Base-by-base conservation (phyloP, 371 early-diverging fungal species). In the Zychaea mexicana region DNA sequence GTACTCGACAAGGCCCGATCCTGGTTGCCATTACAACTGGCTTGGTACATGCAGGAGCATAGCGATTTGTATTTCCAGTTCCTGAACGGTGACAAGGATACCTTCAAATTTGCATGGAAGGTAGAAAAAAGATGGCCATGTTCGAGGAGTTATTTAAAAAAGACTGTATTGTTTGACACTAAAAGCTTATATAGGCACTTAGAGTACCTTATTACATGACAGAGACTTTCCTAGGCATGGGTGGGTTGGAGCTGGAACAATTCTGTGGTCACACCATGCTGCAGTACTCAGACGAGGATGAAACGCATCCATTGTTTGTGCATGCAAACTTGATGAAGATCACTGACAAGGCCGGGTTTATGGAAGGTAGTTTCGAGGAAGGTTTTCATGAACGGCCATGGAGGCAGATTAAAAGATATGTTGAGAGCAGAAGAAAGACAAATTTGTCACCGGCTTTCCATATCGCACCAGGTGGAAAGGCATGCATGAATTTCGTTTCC, bases 251-350 rank as follows among this genome's bases (percentile, higher is more conserved):
- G 66, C 61, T 61, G 10, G 67, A 57, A 1, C 65, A 76, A 1
- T 81, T 73, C 46, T 81, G 81, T 52, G 81, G 81, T 1, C 81
- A 81, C 32, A 72, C 81, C 0, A 81, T 81, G 78, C 52, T 81
- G 17, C 81, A 81, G 52, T 81, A 76, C 47, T 52, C 53, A n/a
- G 63, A 70, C 17, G 36, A 55, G 3, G 52, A 63, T 19, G 58
- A 66, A 6, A 52, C 60, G 1, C 61, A 69, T 12, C 67, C 76
- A 7, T 27, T 80, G 6, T 81, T 81, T 71, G 68, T 78, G 8
- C 81, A 81, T 55, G 74, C 78, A 12, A 81, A 81, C 47, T 49
- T 81, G 8, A 60, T 78, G 22, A 81, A 81, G 38, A 74, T 74
- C 9, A 78, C 78, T 3, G 71, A 75, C 49, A 71, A 66, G 27